Conservation (phyloP, 306 rosid genomes). For the Coriaria nepalensis region DNA sequence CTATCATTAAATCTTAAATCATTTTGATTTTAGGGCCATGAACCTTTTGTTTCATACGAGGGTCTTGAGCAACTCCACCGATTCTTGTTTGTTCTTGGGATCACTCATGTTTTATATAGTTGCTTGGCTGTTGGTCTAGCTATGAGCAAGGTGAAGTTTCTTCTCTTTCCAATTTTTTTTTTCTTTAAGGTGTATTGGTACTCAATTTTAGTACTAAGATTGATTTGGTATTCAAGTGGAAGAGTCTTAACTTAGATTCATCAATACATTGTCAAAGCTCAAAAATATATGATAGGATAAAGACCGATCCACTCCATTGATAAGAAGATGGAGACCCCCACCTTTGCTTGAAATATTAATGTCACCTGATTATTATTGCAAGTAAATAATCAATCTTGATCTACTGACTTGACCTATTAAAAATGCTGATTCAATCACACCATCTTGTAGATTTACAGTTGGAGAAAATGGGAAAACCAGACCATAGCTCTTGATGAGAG, state of each 20-base stretch:
- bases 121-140: constrained; percentile 87
- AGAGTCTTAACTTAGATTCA: too few relatives aligned
- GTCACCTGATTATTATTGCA: too few relatives aligned
- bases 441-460: constrained; percentile 68
- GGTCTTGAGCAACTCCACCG: constrained; percentile 96
- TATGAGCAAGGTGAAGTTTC: constrained; percentile 66
- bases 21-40: constrained; percentile 56
- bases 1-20: constrained; percentile 8
- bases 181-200: too few relatives aligned
- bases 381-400: too few relatives aligned
- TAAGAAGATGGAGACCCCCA: too few relatives aligned
- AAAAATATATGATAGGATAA: too few relatives aligned
- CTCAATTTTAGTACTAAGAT: too few relatives aligned
- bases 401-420: neutral
- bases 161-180: neutral
- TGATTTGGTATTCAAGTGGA: too few relatives aligned
- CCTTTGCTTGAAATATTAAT: too few relatives aligned
- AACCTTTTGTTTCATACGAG: constrained; percentile 92
- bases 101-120: constrained; percentile 89
- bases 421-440: constrained; percentile 9
- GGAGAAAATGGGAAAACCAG: constrained; percentile 90
- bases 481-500: constrained; percentile 32
- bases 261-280: too few relatives aligned
- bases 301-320: too few relatives aligned
- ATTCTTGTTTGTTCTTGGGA: constrained; percentile 84